Evolutionary conservation across 2,329 filamentous ascomycete species (phyloP).

Genomic region (Aspergillus ibericus): DNA sequence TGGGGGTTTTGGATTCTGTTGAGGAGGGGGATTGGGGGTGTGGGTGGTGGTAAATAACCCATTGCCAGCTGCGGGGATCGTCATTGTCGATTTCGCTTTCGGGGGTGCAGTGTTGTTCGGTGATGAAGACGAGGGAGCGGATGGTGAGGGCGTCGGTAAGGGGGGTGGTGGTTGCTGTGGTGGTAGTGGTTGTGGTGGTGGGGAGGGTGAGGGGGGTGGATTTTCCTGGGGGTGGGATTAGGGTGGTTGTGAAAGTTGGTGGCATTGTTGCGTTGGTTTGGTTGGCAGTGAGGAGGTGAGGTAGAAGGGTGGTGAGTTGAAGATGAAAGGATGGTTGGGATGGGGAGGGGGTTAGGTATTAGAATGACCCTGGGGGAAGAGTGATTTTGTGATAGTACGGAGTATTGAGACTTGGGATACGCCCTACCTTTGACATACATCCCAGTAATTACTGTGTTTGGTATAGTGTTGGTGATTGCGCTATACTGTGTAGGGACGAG

Average conservation of each 20-base stretch:
- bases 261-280: neutral
- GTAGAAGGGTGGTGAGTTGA: neutral
- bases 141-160: constrained; percentile 58
- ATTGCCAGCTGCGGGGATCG: constrained; percentile 78
- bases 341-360: neutral
- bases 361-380: too few species aligned
- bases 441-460: too few species aligned
- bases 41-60: constrained; percentile 70
- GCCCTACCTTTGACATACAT: too few species aligned
- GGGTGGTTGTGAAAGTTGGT: constrained; percentile 10
- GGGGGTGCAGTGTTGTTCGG: constrained; percentile 57
- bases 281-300: neutral
- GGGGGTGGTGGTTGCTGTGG: constrained; percentile 24
- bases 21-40: constrained; percentile 32
- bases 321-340: neutral
- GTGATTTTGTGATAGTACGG: too few species aligned
- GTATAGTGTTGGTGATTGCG: too few species aligned
- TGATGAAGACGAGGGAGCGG: constrained; percentile 58
- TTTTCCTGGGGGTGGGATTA: constrained; percentile 19
- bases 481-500: too few species aligned
- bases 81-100: constrained; percentile 79
- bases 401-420: too few species aligned
- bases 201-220: neutral
- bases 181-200: constrained; percentile 20
- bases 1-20: constrained; percentile 43